A percentile compares a stretch with the other conserved stretches of the same genome.
Conservation (phyloP, 208 protist species). For the Leishmania tropica region DNA sequence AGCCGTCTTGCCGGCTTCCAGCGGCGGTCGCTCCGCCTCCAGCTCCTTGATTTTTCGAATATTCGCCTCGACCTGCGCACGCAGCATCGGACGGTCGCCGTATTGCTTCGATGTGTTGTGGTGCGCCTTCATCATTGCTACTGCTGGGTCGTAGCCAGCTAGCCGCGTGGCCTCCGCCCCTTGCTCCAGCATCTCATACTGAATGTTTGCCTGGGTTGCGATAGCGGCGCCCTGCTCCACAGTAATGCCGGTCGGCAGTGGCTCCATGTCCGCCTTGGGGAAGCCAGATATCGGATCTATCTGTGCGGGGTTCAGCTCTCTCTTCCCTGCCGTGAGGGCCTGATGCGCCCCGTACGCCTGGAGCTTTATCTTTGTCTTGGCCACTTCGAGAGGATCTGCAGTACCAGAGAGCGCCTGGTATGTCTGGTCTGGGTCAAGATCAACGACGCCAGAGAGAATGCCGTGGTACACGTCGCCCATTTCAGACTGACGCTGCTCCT, state of each 20-base stretch:
- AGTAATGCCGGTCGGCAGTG: conserved; percentile 79
- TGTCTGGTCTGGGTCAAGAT: conserved; percentile 87
- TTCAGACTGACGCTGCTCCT: conserved; percentile 80
- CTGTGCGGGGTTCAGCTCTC: conserved; percentile 28
- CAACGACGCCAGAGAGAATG: conserved; percentile 74
- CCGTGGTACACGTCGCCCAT: conserved; percentile 84
- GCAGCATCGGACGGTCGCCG: conserved; percentile 63
- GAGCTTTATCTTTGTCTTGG: conserved; percentile 88
- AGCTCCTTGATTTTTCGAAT: conserved; percentile 66
- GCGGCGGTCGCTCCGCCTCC: conserved; percentile 32
- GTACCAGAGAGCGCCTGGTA: conserved; percentile 85
- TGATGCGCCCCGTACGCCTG: conserved; percentile 79
- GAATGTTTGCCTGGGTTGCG: conserved; percentile 69
- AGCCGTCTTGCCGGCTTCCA: conserved; percentile 22
- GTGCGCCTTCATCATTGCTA: conserved; percentile 65
- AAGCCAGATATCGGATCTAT: conserved; percentile 84
- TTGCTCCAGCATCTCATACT: conserved; percentile 86
- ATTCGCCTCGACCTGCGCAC: conserved; percentile 69
- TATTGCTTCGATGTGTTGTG: conserved; percentile 64
- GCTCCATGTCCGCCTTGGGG: conserved; percentile 73
- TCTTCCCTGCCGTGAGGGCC: conserved; percentile 44
- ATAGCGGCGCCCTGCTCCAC: conserved; percentile 85
- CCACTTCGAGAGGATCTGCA: conserved; percentile 82
- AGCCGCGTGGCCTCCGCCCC: conserved; percentile 58
- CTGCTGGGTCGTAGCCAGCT: conserved; percentile 59